These are phyloP conservation scores for Parafenestella ontariensis DNA, from an alignment of 2,329 filamentous ascomycete species.

Conservation along the genomic window DNA sequence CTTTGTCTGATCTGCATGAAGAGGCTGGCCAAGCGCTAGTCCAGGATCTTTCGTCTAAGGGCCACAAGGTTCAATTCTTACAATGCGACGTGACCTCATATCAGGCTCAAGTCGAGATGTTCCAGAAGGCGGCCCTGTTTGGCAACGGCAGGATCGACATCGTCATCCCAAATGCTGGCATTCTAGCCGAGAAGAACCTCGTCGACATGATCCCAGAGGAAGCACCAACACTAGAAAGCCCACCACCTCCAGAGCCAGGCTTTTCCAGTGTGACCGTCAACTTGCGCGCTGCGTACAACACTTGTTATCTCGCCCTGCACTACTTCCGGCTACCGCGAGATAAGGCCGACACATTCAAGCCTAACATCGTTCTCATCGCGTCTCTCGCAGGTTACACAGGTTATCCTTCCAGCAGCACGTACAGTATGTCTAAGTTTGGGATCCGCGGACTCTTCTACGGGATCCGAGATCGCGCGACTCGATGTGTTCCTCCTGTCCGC, in stretches of 20 bases:
- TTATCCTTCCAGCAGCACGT: conserved; percentile 29
- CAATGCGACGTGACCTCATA: conserved; percentile 41
- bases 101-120: conserved; percentile 34
- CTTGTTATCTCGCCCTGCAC: conserved; percentile 33
- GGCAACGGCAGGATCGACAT: conserved; percentile 38
- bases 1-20: conserved; percentile 30
- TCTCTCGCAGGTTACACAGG: conserved; percentile 34
- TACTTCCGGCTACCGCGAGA: conserved; percentile 31
- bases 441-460: conserved; percentile 35
- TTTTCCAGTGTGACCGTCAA: conserved; percentile 29
- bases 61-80: conserved; percentile 37
- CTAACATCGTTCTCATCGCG: conserved; percentile 28
- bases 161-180: conserved; percentile 41
- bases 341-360: conserved; percentile 19
- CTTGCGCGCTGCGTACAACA: conserved; percentile 31
- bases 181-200: conserved; percentile 30
- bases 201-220: conserved; percentile 27
- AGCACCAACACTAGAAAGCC: conserved; percentile 11
- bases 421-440: conserved; percentile 38
- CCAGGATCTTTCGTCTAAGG: conserved; percentile 17
- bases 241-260: conserved; percentile 27
- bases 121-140: conserved; percentile 37
- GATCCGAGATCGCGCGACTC: conserved; percentile 22
- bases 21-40: conserved; percentile 16
- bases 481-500: conserved; percentile 17